Evolutionary conservation across 2,329 filamentous ascomycete species (phyloP), one percentile per base, ranked within the genome.

Genomic region (Nectriaceae sp.): DNA sequence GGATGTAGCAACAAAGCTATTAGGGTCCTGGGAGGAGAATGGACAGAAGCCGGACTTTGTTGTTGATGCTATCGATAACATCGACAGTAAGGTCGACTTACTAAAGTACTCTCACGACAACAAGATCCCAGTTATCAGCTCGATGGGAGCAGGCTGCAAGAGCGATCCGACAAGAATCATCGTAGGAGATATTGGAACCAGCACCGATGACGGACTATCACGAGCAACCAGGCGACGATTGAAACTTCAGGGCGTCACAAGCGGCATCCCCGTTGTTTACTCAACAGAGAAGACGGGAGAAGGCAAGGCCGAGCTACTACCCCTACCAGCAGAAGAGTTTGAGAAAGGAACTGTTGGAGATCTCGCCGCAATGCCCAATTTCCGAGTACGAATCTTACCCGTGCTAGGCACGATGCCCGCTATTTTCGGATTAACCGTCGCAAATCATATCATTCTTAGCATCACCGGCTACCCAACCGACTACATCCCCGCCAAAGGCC

Each of bases 51-150:
- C 92, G 1, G 87, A 93, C 61, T 99, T 87, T 63, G 84, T 99
- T n/a, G 83, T 99, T 29, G 94, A 99, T 70, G 95, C 93, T 19
- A 99, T 99, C 57, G 94, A 99, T 70, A 97, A 99, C 65, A 97
- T 99, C 54, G 90, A 96, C 43, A 96, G 90, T 45, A 99, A 99
- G 73, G 93, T 99, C 3, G 88, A 87, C 16, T 75, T 99, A 46
- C 77, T 99, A 35, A 85, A 90, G 62, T 96, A 95, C 72, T 99
- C 94, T 71, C 79, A 92, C 65, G 81, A 85, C 52, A 80, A 90
- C 64, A 76, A 79, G 2, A 75, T 97, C 21, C 87, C 84, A 1
- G 90, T 99, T 21, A 92, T 99, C 53, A 94, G 90, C 15, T 89
- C 90, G 24, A 97, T 97, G 92, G 94, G 94, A 1, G 94, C 94